Evolutionary conservation across 2,329 filamentous ascomycete species (phyloP).

Genomic region (Erysiphe pulchra): DNA sequence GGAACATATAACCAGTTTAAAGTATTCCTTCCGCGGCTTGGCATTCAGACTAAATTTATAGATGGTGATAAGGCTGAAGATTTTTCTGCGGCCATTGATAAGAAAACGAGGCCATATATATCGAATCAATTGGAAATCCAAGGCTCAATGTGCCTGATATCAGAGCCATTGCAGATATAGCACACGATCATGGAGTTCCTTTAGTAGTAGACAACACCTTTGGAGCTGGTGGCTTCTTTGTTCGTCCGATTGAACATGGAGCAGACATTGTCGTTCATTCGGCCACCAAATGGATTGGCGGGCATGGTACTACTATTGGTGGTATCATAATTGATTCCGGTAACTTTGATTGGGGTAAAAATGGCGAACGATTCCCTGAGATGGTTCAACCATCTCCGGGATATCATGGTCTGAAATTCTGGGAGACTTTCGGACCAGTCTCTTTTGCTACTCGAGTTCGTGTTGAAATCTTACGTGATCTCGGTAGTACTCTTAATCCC

Average conservation of each 20-base stretch:
- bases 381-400: constrained; percentile 72
- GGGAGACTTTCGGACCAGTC: constrained; percentile 65
- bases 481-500: constrained; percentile 62
- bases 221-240: constrained; percentile 73
- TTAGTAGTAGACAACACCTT: constrained; percentile 70
- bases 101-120: constrained; percentile 81
- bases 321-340: constrained; percentile 71
- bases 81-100: constrained; percentile 62
- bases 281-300: constrained; percentile 91
- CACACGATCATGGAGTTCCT: constrained; percentile 37
- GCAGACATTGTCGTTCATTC: constrained; percentile 38
- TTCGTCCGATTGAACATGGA: constrained; percentile 67
- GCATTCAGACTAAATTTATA: constrained; percentile 72
- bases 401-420: constrained; percentile 87
- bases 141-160: constrained; percentile 84
- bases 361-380: constrained; percentile 69
- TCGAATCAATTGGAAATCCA: constrained; percentile 79
- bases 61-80: constrained; percentile 55
- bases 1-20: constrained; percentile 97
- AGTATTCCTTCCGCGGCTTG: constrained; percentile 64
- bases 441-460: constrained; percentile 66
- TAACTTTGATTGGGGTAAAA: constrained; percentile 80
- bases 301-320: constrained; percentile 77
- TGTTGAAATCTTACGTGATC: constrained; percentile 72
- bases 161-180: constrained; percentile 59